Evolutionary conservation across 805 yeast genomes (phyloP).

Genomic region (Schwanniomyces occidentalis): DNA sequence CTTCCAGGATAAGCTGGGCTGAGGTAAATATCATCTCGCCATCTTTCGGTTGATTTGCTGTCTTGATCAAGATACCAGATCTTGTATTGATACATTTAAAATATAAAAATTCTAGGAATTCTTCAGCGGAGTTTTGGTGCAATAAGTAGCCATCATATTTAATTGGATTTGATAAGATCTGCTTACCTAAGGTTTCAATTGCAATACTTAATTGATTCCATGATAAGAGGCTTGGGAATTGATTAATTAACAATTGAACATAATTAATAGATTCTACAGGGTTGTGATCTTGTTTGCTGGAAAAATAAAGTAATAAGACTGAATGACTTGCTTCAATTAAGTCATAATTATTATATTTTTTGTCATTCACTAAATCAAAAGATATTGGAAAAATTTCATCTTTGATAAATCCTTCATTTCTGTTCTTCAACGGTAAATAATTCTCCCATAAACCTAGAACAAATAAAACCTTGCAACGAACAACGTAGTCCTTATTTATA

Average conservation of each 20-base stretch:
- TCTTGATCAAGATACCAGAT: slow-evolving; percentile 31
- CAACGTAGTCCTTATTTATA: slow-evolving; percentile 26
- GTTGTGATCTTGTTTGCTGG: slow-evolving; percentile 22
- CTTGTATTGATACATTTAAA: slow-evolving; percentile 36
- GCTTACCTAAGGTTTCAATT: slow-evolving; percentile 53
- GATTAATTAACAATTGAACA: slow-evolving; percentile 45
- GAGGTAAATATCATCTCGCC: slow-evolving; percentile 22
- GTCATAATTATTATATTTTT: slow-evolving; percentile 17
- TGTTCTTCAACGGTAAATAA: slow-evolving; percentile 31
- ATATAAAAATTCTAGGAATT: slow-evolving; percentile 45
- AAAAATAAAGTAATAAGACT: slow-evolving; percentile 42
- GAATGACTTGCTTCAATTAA: slow-evolving; percentile 67
- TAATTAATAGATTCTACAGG: slow-evolving; percentile 35
- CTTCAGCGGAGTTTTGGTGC: slow-evolving; percentile 22
- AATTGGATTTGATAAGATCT: slow-evolving; percentile 28
- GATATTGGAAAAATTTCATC: slow-evolving; percentile 30
- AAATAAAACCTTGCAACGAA: slow-evolving; percentile 43
- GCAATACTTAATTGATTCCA: slow-evolving; percentile 58
- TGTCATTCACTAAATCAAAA: slow-evolving; percentile 31
- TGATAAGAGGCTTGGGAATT: slow-evolving; percentile 59
- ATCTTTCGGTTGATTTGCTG: slow-evolving; percentile 4
- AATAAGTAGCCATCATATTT: slow-evolving; percentile 4
- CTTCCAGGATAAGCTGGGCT: slow-evolving; percentile 40
- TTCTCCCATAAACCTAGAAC: slow-evolving; percentile 50
- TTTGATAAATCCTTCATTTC: slow-evolving; percentile 18